Evolutionary conservation across 73 alveolate genomes (phyloP).

Genomic region (Stentor roeselii): DNA sequence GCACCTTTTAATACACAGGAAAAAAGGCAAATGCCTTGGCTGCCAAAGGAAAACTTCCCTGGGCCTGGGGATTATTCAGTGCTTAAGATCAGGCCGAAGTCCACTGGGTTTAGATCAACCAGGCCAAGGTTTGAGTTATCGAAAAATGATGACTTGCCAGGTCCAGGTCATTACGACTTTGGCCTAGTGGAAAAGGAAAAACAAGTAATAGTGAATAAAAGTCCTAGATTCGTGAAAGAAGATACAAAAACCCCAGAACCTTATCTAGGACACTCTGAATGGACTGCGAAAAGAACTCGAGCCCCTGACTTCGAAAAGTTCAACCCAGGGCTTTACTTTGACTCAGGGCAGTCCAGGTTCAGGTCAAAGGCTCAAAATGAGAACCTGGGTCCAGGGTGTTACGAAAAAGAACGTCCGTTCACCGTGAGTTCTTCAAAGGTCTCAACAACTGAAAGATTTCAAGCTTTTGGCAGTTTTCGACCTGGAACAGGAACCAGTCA

Average conservation of each 20-base stretch:
- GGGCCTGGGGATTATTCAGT: slow-evolving; percentile 8
- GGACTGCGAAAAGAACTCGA: slow-evolving; percentile 17
- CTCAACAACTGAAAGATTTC: slow-evolving; percentile 7
- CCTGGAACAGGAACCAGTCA: slow-evolving; percentile 10
- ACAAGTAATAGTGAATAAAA: not conserved
- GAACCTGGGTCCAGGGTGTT: slow-evolving; percentile 19
- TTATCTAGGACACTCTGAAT: not conserved
- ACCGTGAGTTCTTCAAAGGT: not conserved
- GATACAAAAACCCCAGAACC: not conserved
- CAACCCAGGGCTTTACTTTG: slow-evolving; percentile 8
- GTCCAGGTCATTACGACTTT: slow-evolving; percentile 19
- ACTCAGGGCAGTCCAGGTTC: not conserved
- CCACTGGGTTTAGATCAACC: not conserved
- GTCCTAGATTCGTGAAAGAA: not conserved
- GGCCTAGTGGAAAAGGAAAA: not conserved
- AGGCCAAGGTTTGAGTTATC: not conserved
- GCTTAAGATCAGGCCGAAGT: not conserved
- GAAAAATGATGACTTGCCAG: not conserved
- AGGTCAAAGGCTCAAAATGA: not conserved
- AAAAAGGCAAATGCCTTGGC: slow-evolving; percentile 19
- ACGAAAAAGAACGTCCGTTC: not conserved
- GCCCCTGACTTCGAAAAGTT: not conserved
- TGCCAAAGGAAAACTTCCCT: not conserved
- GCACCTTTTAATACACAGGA: slow-evolving; percentile 11
- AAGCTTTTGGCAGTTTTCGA: slow-evolving; percentile 2